Evolutionary conservation across 208 protist species (phyloP).

Genomic region (Acanthamoeba healyi): DNA sequence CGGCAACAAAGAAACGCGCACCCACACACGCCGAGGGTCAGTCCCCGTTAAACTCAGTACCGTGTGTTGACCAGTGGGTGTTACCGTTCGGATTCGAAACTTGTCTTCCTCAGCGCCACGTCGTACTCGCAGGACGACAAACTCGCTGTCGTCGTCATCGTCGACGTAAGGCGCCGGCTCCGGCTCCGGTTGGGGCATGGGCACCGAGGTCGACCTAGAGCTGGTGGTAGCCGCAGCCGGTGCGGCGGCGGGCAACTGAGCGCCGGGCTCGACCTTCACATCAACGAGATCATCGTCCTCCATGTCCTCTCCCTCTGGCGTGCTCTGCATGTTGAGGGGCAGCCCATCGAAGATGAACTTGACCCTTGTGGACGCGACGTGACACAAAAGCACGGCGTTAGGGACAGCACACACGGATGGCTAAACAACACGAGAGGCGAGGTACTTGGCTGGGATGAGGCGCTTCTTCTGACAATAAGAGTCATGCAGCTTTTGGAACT

Average conservation of each 20-base stretch:
- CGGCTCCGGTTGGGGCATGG: neutral
- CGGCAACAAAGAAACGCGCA: neutral
- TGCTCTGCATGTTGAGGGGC: neutral
- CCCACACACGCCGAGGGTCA: neutral
- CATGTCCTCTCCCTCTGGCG: slow-evolving; percentile 2
- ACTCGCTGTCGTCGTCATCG: neutral
- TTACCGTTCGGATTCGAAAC: slow-evolving; percentile 8
- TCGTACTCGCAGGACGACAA: slow-evolving; percentile 3
- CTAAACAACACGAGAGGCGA: neutral
- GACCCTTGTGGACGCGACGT: neutral
- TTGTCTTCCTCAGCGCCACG: slow-evolving; percentile 4
- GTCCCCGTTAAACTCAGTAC: too few species aligned
- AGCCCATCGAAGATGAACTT: slow-evolving; percentile 57
- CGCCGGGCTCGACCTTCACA: slow-evolving; percentile 4
- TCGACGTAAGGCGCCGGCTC: neutral
- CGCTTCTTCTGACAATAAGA: neutral
- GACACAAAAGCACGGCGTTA: neutral
- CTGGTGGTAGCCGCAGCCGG: neutral
- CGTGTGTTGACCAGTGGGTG: too few species aligned
- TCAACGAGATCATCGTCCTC: slow-evolving; percentile 59
- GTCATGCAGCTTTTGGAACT: slow-evolving; percentile 19
- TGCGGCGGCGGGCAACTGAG: neutral
- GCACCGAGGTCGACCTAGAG: too few species aligned
- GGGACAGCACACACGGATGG: neutral
- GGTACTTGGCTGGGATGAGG: neutral